A percentile compares a stretch with the other conserved stretches of the same genome.
phyloP scores from a whole-genome alignment of 176 grass and related monocot species.

The Bromus sterilis region DNA sequence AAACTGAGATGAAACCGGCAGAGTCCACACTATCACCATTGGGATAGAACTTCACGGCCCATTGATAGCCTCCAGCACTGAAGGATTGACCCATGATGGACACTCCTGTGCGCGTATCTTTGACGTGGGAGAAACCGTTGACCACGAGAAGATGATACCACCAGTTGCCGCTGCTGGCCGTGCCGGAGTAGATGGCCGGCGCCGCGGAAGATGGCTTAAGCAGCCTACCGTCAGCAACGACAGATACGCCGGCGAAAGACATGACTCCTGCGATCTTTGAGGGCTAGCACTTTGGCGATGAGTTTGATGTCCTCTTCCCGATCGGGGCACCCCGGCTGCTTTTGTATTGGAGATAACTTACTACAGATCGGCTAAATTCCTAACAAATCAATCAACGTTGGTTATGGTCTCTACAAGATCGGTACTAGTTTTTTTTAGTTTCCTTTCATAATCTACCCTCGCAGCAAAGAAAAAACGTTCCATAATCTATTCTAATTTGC shows the following conservation, averaged over 20 bases:
- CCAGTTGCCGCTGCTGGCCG: background rate
- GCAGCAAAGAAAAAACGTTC: no score
- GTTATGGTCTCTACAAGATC: no score
- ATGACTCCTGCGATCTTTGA: background rate
- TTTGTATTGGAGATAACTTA: no score
- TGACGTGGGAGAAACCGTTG: background rate
- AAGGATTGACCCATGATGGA: background rate
- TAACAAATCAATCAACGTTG: no score
- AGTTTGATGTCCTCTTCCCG: no score
- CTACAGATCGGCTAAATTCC: no score
- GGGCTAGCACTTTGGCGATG: no score
- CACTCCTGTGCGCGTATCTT: background rate
- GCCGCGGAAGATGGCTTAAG: background rate
- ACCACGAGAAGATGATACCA: background rate
- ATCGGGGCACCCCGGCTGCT: no score
- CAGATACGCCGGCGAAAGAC: background rate
- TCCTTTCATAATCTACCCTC: no score
- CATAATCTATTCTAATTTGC: no score
- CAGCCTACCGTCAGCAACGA: background rate
- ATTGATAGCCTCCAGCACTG: background rate
- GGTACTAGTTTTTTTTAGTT: no score
- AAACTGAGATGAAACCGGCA: background rate
- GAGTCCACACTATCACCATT: background rate
- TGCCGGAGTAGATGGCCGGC: background rate
- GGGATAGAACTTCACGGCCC: background rate